Conservation (phyloP, 768 basidiomycete species). For the Mycena kentingensis region DNA sequence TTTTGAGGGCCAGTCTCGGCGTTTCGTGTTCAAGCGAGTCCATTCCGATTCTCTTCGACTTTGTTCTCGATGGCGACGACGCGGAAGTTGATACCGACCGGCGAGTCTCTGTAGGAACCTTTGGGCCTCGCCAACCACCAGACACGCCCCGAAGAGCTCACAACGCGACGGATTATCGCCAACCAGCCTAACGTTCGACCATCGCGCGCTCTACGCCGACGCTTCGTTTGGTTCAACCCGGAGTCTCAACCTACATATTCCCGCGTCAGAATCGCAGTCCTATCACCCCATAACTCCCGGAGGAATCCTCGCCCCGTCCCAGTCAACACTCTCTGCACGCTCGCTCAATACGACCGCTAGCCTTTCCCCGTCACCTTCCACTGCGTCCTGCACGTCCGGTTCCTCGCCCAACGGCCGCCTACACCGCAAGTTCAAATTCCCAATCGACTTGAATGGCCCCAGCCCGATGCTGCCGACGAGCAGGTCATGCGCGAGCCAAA, state of each 20-base stretch:
- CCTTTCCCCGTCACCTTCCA: not conserved
- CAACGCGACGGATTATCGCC: too few species aligned
- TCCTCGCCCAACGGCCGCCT: slow-evolving; percentile 13
- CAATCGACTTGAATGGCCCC: slow-evolving; percentile 10
- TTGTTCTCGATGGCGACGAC: slow-evolving; percentile 2
- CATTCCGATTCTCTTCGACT: slow-evolving; percentile 53
- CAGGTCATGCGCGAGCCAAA: slow-evolving; percentile 10
- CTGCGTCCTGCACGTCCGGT: not conserved
- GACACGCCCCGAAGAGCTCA: not conserved
- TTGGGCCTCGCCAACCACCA: slow-evolving; percentile 8
- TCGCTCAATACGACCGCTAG: not conserved
- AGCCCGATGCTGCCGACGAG: slow-evolving; percentile 12
- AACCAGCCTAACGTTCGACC: not conserved
- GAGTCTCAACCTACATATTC: not conserved
- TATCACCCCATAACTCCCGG: not conserved
- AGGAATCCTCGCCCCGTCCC: not conserved
- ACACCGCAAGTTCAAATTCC: slow-evolving; percentile 17
- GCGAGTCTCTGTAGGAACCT: slow-evolving; percentile 5
- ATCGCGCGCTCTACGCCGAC: not conserved
- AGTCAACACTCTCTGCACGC: not conserved
- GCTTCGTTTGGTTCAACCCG: not conserved
- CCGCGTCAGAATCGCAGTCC: not conserved
- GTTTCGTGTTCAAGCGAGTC: slow-evolving; percentile 35
- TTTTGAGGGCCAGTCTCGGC: slow-evolving; percentile 41
- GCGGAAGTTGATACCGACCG: slow-evolving; percentile 11